Base-by-base conservation (phyloP, 1,139 yeast species). In the Kluyveromyces sp. region DNA sequence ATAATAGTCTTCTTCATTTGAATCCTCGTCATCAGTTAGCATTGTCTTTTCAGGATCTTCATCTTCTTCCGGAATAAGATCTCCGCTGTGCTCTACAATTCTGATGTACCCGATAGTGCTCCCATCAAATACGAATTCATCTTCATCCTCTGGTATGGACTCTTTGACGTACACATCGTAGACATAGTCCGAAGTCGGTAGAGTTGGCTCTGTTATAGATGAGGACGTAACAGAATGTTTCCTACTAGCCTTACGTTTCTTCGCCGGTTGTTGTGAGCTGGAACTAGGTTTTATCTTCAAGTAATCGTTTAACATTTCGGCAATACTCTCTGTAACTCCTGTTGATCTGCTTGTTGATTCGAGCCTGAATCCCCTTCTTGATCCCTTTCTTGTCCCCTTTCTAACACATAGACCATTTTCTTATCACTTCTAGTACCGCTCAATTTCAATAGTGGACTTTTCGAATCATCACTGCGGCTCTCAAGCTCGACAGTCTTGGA, bases 1-100 rank as follows among this genome's bases (percentile, higher is more conserved):
- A 63, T 92, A 92, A 58, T 81, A 90, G 51, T 86, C 89, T 65
- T 92, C 97, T 10, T 96, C 96, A 57, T 84, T 84, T 1, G 90
- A 83, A 59, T 84, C 94, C 53, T 83, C 90, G 54, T 84, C 90
- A 52, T 77, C 84, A 3, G 77, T 67, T 2, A 55, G 45, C 15
- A 49, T 51, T 2, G 52, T 63, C 5, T 48, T 55, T 28, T 72
- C 72, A 0, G 73, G 68, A 37, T 69, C 73, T 3, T 65, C 58
- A 6, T 69, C 77, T 32, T 75, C 80, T 32, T 77, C 83, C 37
- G 75, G 75, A 10, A 78, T 59, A 28, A 72, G 66, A 42, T 74
- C 78, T 33, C 81, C 78, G 25, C 77, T 81, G 41, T 83, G 89
- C 45, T 85, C 83, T 52, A 82, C 78, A 57, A 83, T 82, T 51